Percentiles rank a stretch among this genome's conserved stretches.
These are phyloP conservation scores for Gomphus sp. DNA, from an alignment of 1,284 basidiomycete genomes.

Conservation along the genomic window DNA sequence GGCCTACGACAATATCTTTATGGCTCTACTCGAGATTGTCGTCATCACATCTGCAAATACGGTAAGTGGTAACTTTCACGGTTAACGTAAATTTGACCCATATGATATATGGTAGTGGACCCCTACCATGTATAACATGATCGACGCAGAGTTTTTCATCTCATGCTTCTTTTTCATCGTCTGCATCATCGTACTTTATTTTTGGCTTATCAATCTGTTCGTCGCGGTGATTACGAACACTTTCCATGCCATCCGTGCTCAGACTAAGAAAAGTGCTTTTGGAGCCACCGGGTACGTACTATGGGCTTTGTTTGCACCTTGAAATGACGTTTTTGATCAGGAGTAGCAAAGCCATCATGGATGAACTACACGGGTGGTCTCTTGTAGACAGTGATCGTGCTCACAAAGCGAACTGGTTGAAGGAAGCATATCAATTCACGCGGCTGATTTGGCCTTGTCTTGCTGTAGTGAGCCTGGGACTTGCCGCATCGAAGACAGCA, in stretches of 20 bases:
- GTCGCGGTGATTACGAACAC: conserved; percentile 96
- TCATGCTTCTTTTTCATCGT: conserved; percentile 87
- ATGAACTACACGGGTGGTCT: conserved; percentile 55
- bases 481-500: conserved; percentile 72
- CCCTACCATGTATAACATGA: conserved; percentile 82
- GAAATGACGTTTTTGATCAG: conserved; percentile 22
- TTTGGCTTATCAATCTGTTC: conserved; percentile 92
- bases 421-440: conserved; percentile 51
- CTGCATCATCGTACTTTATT: conserved; percentile 78
- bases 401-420: conserved; percentile 36
- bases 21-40: conserved; percentile 76
- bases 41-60: conserved; percentile 77
- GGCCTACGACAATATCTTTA: conserved; percentile 89
- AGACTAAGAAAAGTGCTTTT: conserved; percentile 91
- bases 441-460: conserved; percentile 74
- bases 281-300: conserved; percentile 60
- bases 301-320: neutral
- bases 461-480: conserved; percentile 60
- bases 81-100: neutral
- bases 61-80: conserved; percentile 31
- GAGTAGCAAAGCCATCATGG: conserved; percentile 32
- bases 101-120: conserved; percentile 44
- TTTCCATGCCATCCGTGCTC: conserved; percentile 82
- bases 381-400: conserved; percentile 35
- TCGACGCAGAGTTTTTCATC: conserved; percentile 86